phyloP scores from a whole-genome alignment of 2,329 filamentous ascomycete genomes.

The Colletotrichum truncatum region DNA sequence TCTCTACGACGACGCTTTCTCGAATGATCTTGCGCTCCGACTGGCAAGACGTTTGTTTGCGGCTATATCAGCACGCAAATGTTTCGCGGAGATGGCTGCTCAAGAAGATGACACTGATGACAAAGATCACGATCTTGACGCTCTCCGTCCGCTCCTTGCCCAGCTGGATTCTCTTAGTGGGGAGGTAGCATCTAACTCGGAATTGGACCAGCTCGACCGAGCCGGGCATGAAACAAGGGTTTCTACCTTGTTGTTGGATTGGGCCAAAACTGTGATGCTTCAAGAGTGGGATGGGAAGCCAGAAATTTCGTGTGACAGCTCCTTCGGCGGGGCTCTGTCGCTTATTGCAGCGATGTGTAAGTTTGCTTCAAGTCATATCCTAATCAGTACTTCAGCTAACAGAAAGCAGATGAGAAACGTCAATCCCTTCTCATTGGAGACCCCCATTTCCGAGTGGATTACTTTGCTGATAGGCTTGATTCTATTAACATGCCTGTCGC shows the following conservation, averaged over 20 bases:
- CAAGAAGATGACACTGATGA: constrained; percentile 46
- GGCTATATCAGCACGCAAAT: constrained; percentile 62
- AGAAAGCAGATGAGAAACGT: constrained; percentile 64
- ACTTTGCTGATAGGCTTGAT: constrained; percentile 80
- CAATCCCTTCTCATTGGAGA: constrained; percentile 72
- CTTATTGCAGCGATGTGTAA: constrained; percentile 78
- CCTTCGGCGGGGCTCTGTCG: constrained; percentile 80
- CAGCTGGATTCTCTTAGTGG: constrained; percentile 63
- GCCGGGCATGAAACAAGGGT: constrained; percentile 65
- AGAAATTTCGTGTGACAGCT: constrained; percentile 73
- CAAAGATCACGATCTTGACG: constrained; percentile 45
- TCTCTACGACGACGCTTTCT: constrained; percentile 71
- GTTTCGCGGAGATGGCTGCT: constrained; percentile 55
- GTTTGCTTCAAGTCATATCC: constrained; percentile 40
- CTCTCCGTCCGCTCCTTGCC: constrained; percentile 58
- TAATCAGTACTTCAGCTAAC: background rate
- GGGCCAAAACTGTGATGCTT: constrained; percentile 78
- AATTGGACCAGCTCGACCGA: constrained; percentile 61
- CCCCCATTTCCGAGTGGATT: constrained; percentile 77
- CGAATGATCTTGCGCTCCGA: constrained; percentile 67
- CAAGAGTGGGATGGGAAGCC: constrained; percentile 83
- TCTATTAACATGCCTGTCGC: constrained; percentile 76
- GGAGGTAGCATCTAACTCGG: constrained; percentile 53
- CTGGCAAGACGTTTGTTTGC: constrained; percentile 67
- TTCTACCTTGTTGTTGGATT: constrained; percentile 71